Base-by-base conservation (phyloP, 768 basidiomycete genomes). In the Naganishia antarctica region DNA sequence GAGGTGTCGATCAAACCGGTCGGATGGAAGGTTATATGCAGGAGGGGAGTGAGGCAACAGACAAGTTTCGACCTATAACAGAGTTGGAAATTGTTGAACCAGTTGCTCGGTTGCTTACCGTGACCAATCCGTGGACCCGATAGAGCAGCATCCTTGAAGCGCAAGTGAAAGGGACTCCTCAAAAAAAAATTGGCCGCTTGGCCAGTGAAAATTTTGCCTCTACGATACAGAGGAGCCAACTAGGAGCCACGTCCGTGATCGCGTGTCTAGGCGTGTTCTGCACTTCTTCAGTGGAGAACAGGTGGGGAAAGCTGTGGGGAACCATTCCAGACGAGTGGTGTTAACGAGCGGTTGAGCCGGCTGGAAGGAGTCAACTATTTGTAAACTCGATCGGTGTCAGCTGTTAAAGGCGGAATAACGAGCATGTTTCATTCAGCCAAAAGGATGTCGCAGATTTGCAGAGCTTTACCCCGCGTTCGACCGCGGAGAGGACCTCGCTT, bases 21-120 rank as follows among this genome's bases (percentile, higher is more conserved):
- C 53, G 53, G 34, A 26, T 41, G 53, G 53, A 23, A 37, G 53
- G 53, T 41, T 57, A 57, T 37, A 40, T 57, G 34, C 9, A 57
- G 34, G 43, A 21, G 43, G n/a, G n/a, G n/a, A 23, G 34, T n/a
- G 15, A 37, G 16, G 53, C n/a, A 23, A 23, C 4, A 57, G 53
- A 57, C 40, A 41, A 40, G 53, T 57, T 57, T 37, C 25, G 21
- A 25, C 53, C 53, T 57, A 57, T 57, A 25, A 41, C 15, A 11
- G 7, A 7, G 32, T 28, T 13, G 50, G 37, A 57, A 57, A 21
- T 25, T 21, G 21, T 21, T 23, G 23, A 21, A 37, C 13, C 53
- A 1, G 34, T 53, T 25, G 51, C 51, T 25, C 53, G 34, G 21
- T 57, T 40, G 53, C 53, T 57, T 57, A 57, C 53, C 53, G n/a